Conservation (phyloP, 2,329 filamentous ascomycete genomes). For the Myriosclerotinia duriaeana region DNA sequence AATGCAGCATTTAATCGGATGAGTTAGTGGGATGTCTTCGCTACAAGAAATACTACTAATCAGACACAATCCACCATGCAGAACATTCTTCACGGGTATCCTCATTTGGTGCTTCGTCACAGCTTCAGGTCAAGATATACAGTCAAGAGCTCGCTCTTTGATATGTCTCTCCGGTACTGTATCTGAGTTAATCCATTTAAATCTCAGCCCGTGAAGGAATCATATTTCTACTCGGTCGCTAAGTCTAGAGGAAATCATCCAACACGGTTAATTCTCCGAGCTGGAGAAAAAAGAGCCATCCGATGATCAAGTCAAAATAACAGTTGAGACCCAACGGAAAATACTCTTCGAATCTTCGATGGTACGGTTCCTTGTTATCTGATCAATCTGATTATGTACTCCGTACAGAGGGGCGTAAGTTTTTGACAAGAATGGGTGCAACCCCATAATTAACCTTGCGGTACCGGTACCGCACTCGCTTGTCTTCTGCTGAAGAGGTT, state of each 20-base stretch:
- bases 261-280: background rate
- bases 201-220: background rate
- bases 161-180: background rate
- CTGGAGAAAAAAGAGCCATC: background rate
- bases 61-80: background rate
- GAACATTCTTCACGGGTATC: background rate
- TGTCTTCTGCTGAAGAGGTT: background rate
- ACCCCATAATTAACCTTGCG: background rate
- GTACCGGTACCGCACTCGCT: conserved; percentile 6
- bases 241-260: background rate
- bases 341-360: background rate
- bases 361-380: conserved; percentile 6
- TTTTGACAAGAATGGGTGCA: background rate
- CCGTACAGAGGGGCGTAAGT: background rate
- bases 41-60: background rate
- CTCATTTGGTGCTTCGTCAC: background rate
- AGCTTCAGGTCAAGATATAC: background rate
- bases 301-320: background rate
- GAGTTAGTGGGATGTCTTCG: background rate
- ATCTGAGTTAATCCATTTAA: background rate
- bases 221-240: background rate
- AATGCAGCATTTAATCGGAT: background rate
- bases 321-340: background rate
- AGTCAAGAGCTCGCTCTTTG: background rate
- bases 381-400: conserved; percentile 15